Conservation (phyloP, 352 stramenopile genomes). For the Phytophthora quininea region DNA sequence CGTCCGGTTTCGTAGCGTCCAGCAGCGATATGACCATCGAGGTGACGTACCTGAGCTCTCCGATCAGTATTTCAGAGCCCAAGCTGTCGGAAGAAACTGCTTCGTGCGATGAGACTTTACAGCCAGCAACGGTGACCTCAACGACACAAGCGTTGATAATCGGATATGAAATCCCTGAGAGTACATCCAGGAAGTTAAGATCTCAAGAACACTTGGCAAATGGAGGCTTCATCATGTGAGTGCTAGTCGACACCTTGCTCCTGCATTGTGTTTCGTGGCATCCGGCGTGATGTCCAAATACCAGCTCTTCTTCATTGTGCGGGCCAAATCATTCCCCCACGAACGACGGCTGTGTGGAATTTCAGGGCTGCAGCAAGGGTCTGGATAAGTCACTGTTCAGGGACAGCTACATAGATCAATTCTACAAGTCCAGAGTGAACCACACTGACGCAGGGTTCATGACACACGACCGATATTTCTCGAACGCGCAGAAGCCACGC, state of each 20-base stretch:
- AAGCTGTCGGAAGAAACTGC: too few relatives aligned
- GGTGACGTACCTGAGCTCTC: too few relatives aligned
- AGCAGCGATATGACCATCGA: too few relatives aligned
- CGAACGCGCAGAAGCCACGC: conserved; percentile 24
- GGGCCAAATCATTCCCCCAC: conserved; percentile 18
- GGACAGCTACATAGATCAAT: conserved; percentile 23
- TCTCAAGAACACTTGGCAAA: neutral
- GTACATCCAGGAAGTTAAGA: neutral
- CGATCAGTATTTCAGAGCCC: too few relatives aligned
- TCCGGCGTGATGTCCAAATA: conserved; percentile 41
- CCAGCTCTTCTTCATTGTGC: conserved; percentile 21
- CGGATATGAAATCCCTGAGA: neutral
- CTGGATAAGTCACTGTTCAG: conserved; percentile 28
- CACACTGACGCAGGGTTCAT: conserved; percentile 42
- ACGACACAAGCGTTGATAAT: neutral
- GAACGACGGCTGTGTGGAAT: conserved; percentile 37
- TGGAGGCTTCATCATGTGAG: neutral
- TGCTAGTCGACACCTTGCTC: neutral
- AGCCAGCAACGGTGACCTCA: neutral
- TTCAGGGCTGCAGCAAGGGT: conserved; percentile 31
- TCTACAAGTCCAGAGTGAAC: conserved; percentile 40
- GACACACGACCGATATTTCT: conserved; percentile 31
- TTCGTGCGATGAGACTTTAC: too few relatives aligned
- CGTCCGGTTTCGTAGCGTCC: too few relatives aligned
- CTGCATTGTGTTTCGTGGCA: conserved; percentile 29